Conservation (phyloP, 2,329 filamentous ascomycete genomes). For the Fusarium sp. region DNA sequence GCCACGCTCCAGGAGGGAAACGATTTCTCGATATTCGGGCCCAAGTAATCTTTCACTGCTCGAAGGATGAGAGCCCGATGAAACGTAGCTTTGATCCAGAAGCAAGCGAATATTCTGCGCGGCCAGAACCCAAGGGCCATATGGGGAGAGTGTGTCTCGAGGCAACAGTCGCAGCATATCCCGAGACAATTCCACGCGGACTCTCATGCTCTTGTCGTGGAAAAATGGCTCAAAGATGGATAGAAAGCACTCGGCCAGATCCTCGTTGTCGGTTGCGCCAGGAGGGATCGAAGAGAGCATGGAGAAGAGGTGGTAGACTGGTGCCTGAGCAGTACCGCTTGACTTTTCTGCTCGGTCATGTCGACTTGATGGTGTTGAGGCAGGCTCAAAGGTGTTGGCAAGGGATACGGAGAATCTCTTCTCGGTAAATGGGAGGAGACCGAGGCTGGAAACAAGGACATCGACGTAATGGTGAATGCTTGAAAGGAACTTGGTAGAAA, state of each 20-base stretch:
- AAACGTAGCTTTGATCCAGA: slow-evolving; percentile 50
- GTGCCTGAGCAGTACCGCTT: slow-evolving; percentile 64
- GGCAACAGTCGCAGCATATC: slow-evolving; percentile 65
- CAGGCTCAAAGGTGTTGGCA: slow-evolving; percentile 69
- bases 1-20: slow-evolving; percentile 75
- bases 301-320: slow-evolving; percentile 74
- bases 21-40: slow-evolving; percentile 76
- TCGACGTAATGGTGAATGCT: slow-evolving; percentile 65
- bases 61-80: slow-evolving; percentile 36
- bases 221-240: slow-evolving; percentile 71
- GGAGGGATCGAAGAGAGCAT: slow-evolving; percentile 66
- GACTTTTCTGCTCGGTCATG: slow-evolving; percentile 64
- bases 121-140: slow-evolving; percentile 64
- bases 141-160: slow-evolving; percentile 57
- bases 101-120: slow-evolving; percentile 59
- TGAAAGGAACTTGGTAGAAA: slow-evolving; percentile 64
- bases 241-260: slow-evolving; percentile 59
- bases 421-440: slow-evolving; percentile 72
- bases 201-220: slow-evolving; percentile 57
- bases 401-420: slow-evolving; percentile 65
- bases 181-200: slow-evolving; percentile 59
- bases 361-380: slow-evolving; percentile 75
- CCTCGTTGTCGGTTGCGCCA: slow-evolving; percentile 60
- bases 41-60: slow-evolving; percentile 63
- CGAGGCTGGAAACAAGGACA: slow-evolving; percentile 63